A percentile compares a stretch with the other conserved stretches of the same genome.
These are phyloP conservation scores for Mucor racemosus DNA, from an alignment of 371 early-diverging fungal genomes.

Conservation along the genomic window DNA sequence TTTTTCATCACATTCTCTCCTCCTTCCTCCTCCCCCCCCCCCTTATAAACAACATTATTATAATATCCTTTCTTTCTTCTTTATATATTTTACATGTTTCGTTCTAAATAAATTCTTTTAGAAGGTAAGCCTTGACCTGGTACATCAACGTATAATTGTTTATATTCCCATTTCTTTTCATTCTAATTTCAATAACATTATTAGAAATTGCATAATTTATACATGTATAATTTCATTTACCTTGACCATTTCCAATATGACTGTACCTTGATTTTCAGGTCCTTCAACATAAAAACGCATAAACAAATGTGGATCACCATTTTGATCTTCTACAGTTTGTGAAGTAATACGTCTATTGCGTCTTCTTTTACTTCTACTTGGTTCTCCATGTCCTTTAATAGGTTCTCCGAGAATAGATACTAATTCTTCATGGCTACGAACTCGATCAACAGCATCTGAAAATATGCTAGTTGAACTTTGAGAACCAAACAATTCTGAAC, in stretches of 20 bases:
- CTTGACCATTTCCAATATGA: slow-evolving; percentile 57
- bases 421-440: slow-evolving; percentile 36
- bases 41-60: background rate
- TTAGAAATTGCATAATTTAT: background rate
- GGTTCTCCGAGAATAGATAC: slow-evolving; percentile 32
- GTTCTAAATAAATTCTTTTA: slow-evolving; percentile 27
- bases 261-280: slow-evolving; percentile 49
- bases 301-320: slow-evolving; percentile 49
- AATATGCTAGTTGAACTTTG: slow-evolving; percentile 50
- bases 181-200: slow-evolving; percentile 16
- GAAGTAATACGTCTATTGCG: slow-evolving; percentile 49
- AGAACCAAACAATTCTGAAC: slow-evolving; percentile 46
- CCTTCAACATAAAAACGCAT: slow-evolving; percentile 61
- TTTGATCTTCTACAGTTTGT: slow-evolving; percentile 46
- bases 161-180: slow-evolving; percentile 55
- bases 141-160: slow-evolving; percentile 56
- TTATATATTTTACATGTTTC: slow-evolving; percentile 10
- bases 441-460: slow-evolving; percentile 47
- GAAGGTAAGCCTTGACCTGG: slow-evolving; percentile 47
- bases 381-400: slow-evolving; percentile 53
- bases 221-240: background rate
- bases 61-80: background rate
- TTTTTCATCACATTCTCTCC: background rate
- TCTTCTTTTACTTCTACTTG: slow-evolving; percentile 48
- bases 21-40: background rate